Conservation (phyloP, 768 basidiomycete genomes). For the Rhodosporidiobolus sp. region DNA sequence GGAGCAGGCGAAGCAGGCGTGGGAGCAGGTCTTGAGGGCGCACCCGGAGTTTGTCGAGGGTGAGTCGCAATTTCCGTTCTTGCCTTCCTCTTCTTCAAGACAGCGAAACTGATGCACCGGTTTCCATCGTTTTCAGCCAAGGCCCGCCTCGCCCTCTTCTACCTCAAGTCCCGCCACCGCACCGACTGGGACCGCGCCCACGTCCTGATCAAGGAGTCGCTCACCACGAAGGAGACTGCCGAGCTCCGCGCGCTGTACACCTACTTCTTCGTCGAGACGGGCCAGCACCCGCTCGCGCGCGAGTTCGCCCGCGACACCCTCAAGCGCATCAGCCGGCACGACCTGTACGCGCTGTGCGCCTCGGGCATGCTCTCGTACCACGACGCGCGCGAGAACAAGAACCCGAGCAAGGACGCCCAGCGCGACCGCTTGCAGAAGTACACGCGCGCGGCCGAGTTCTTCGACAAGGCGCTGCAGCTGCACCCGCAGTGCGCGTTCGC, state of each 20-base stretch:
- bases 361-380: conserved; percentile 81
- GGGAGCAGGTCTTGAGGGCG: conserved; percentile 68
- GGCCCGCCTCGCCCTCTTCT: conserved; percentile 81
- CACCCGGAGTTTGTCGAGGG: conserved; percentile 97
- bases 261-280: conserved; percentile 80
- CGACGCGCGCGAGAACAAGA: conserved; percentile 66
- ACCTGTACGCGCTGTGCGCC: conserved; percentile 86
- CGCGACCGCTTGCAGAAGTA: conserved; percentile 76
- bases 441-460: conserved; percentile 80
- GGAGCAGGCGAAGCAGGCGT: conserved; percentile 74
- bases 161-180: conserved; percentile 59
- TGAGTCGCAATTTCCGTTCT: conserved; percentile 51
- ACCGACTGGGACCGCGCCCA: conserved; percentile 66
- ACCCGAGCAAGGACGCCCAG: conserved; percentile 48
- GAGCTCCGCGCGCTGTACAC: conserved; percentile 92
- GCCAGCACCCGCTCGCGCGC: conserved; percentile 73
- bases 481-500: conserved; percentile 86
- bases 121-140: conserved; percentile 62
- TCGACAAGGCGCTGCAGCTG: conserved; percentile 79
- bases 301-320: conserved; percentile 87
- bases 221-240: conserved; percentile 72
- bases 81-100: not conserved
- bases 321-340: conserved; percentile 78
- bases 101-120: too few species aligned
- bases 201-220: conserved; percentile 81